Evolutionary conservation across 495 filamentous ascomycete species (phyloP).

Genomic region (Trichocladium uniseriatum): DNA sequence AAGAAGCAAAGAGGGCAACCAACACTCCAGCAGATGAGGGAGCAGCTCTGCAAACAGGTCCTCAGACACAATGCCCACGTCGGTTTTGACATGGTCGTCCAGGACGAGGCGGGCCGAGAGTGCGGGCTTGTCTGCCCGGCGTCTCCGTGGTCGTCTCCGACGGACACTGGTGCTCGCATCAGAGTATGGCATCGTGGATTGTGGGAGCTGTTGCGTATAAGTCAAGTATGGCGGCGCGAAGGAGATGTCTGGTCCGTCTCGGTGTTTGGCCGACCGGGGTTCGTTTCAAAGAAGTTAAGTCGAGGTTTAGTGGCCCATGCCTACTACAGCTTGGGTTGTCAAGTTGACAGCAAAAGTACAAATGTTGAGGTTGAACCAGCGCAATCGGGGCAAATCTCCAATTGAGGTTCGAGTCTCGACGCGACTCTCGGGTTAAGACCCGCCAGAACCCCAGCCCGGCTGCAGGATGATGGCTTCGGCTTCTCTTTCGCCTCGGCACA

Average conservation of each 20-base stretch:
- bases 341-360: background rate
- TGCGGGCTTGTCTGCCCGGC: constrained; percentile 48
- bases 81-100: constrained; percentile 78
- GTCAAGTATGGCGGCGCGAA: too few species aligned
- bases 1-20: constrained; percentile 1
- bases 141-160: constrained; percentile 37
- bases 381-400: too few species aligned
- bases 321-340: background rate
- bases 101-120: constrained; percentile 53
- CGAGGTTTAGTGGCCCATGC: background rate
- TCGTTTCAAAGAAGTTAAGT: background rate
- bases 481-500: constrained; percentile 22
- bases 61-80: constrained; percentile 77
- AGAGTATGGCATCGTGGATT: constrained; percentile 5
- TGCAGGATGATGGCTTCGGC: constrained; percentile 4
- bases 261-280: background rate
- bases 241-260: background rate
- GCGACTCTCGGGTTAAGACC: constrained; percentile 4
- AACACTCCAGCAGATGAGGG: constrained; percentile 38
- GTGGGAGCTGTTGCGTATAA: background rate
- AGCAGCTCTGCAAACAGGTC: constrained; percentile 79
- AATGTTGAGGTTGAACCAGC: background rate
- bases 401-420: constrained; percentile 1
- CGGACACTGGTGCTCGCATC: constrained; percentile 17
- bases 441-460: constrained; percentile 3